Conservation (phyloP, 768 basidiomycete genomes). For the Boletus tylopilopsis region DNA sequence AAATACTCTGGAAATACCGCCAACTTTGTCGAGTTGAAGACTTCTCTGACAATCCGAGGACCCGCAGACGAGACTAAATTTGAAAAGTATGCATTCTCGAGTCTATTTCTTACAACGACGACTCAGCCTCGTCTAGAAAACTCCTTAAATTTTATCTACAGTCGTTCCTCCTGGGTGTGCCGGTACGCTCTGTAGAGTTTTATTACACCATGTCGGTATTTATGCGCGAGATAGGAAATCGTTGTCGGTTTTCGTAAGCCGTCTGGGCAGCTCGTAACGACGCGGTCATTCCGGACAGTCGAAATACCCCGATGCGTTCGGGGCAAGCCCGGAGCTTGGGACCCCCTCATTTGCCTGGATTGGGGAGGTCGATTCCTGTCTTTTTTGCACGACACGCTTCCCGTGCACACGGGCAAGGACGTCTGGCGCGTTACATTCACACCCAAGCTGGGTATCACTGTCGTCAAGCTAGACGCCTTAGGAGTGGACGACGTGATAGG, state of each 20-base stretch:
- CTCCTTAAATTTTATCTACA: constrained; percentile 92
- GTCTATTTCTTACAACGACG: not conserved
- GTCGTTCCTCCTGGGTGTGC: constrained; percentile 89
- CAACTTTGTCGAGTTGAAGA: constrained; percentile 83
- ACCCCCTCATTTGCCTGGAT: constrained; percentile 66
- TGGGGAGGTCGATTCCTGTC: constrained; percentile 67
- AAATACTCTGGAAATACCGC: constrained; percentile 58
- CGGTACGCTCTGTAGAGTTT: constrained; percentile 42
- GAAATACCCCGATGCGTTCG: constrained; percentile 76
- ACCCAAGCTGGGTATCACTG: constrained; percentile 55
- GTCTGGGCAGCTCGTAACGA: constrained; percentile 59
- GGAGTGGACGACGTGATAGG: constrained; percentile 56
- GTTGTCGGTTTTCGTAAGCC: constrained; percentile 85
- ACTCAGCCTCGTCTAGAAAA: constrained; percentile 50
- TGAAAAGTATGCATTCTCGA: constrained; percentile 55
- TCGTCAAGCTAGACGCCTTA: constrained; percentile 43
- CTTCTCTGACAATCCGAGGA: constrained; percentile 67
- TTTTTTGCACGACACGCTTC: constrained; percentile 44
- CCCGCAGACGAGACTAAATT: constrained; percentile 66
- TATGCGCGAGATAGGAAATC: constrained; percentile 53
- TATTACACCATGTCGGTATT: constrained; percentile 1
- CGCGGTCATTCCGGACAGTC: constrained; percentile 74
- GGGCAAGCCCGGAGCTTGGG: constrained; percentile 73
- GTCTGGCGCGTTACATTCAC: constrained; percentile 74
- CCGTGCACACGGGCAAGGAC: constrained; percentile 21